A percentile compares a stretch with the other conserved stretches of the same genome.
Evolutionary conservation across 257 asterid genomes (phyloP).

Genomic region (Solanum bulbocastanum): DNA sequence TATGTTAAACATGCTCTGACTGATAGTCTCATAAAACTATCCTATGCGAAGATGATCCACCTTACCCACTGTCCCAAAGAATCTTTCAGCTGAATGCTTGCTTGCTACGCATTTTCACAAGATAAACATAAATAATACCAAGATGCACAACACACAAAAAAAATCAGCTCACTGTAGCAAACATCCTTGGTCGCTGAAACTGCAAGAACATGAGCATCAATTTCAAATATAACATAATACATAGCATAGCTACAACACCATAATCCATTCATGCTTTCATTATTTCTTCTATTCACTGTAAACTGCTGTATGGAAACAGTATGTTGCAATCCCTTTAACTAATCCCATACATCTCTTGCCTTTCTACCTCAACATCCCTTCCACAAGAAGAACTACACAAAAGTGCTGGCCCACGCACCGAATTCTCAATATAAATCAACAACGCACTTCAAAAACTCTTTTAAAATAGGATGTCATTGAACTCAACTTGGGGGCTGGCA

Average conservation of each 20-base stretch:
- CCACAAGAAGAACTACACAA: neutral
- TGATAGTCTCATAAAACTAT: neutral
- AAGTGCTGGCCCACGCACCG: neutral
- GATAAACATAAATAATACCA: neutral
- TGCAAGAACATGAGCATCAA: neutral
- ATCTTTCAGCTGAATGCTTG: neutral
- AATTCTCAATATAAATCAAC: neutral
- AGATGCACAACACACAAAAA: neutral
- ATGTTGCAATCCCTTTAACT: neutral
- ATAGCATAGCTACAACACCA: neutral
- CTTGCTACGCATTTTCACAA: neutral
- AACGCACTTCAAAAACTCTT: neutral
- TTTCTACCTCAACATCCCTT: neutral
- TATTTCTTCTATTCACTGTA: neutral
- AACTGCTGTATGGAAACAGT: neutral
- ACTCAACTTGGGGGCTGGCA: neutral
- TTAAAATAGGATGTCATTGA: neutral
- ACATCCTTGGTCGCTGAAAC: neutral
- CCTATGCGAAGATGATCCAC: neutral
- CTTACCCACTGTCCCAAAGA: neutral
- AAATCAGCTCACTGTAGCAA: neutral
- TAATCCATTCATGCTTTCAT: neutral
- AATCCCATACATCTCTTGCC: neutral
- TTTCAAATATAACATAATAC: neutral
- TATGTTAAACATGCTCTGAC: neutral